Base-by-base conservation (phyloP, 345 rosid species). In the Populus pruinosa region DNA sequence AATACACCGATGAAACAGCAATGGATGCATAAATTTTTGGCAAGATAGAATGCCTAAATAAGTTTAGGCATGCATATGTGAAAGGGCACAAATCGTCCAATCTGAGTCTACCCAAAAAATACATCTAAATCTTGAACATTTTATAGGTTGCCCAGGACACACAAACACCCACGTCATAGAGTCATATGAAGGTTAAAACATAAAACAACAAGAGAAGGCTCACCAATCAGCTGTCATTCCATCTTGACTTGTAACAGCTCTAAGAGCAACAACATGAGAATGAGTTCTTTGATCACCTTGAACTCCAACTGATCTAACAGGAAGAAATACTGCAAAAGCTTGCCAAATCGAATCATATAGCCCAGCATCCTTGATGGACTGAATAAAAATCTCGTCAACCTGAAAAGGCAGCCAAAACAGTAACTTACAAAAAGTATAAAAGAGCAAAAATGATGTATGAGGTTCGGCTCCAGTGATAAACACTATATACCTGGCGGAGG, bases 181-280 rank as follows among this genome's bases (percentile, higher is more conserved):
- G 61, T 55, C 23, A 8, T 8, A 8, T 0, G 20, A 49, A 55
- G 61, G 4, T 41, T 13, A 41, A 8, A 53, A 53, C 38, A 5
- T 6, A 21, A 41, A 11, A n/a, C 27, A 59, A 72, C 2, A 55
- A 39, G 44, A 31, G 41, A 70, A 62, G 62, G 69, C 89, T 83
- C 74, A 96, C 99, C 99, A 94, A 77, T 96, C 99, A 61, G 99
- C 98, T 12, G 98, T 96, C 99, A 96, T 96, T 78, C 99, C 99
- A 50, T 96, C 98, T 89, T 96, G 96, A 87, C 99, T 96, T 61
- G 97, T 96, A 72, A 96, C 99, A 53, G 99, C 99, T 62, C 99
- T 88, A 50, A 96, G 96, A 86, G 98, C 97, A 84, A 96, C 98
- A 18, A 96, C 98, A 86, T 96, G 91, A 79, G 99, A 92, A 86